Evolutionary conservation across 2,329 filamentous ascomycete genomes (phyloP), one percentile per base, ranked within the genome.

Genomic region (Penicillium sp.): DNA sequence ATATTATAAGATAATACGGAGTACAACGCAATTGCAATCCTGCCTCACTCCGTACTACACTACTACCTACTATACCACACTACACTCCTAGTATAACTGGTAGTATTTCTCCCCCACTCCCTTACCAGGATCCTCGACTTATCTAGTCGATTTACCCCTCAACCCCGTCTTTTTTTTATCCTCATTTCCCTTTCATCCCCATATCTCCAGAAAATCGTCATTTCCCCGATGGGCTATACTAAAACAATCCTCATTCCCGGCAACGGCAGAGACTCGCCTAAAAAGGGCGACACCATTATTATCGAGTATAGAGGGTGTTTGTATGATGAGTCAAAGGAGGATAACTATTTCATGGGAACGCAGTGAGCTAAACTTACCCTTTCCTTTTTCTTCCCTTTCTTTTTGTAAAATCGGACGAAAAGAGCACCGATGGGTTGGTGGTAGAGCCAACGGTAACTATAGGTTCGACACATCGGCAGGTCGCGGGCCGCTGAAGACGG

Each of bases 271-370:
- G 76, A 87, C 71, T 82, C 79, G 67, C 91, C 94, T 61, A 74
- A 79, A 67, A 71, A 74, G 17, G 90, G 91, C 68, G 88, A 97
- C 76, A 86, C 81, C 29, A 91, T 98, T 73, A 87, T 86, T 73
- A 96, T 98, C 75, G 88, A 95, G 81, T 98, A 98, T 85, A 95
- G 90, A 47, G 95, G 95, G 71, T 97, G 84, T 81, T 84, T 98
- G 66, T 91, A 90, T 80, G 89, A 96, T 73, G 73, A 82, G 23
- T 79, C 73, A 66, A 80, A 86, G 76, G 78, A 85, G 19, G 83
- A 87, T 61, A 83, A 86, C n/a, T 38, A 26, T 23, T 48, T 17
- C 68, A 86, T 85, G 85, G 93, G 93, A 71, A 79, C 77, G 29
- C 75, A 92, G 93, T 96, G 82, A 73, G 89, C 80, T 19, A 35